Evolutionary conservation across 2,329 filamentous ascomycete species (phyloP), one percentile per base, ranked within the genome.

Genomic region (Grosmannia huntii): DNA sequence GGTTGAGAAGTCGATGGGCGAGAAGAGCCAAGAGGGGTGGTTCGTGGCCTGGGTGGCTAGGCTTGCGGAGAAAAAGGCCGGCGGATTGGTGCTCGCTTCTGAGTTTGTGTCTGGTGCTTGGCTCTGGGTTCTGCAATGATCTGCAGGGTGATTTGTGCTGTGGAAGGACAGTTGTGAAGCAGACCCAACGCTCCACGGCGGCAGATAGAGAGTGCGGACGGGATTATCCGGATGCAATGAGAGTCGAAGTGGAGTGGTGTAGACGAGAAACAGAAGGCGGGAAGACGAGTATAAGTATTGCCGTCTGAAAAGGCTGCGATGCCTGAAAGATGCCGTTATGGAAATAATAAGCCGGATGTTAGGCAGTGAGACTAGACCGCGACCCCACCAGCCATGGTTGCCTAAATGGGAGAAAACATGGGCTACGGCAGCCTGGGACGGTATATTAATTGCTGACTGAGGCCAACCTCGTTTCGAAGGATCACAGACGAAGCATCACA

Each of bases 1-100:
- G 31, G 21, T 19, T 11, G 44, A 59, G 38, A 52, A 60, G 60
- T 60, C 59, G 59, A 57, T 59, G 61, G 57, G 60, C 38, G 38
- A 27, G 28, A 21, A 44, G 4, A 9, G 41, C 41, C 41, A 44
- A n/a, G 41, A 44, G 4, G 41, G 19, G 38, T 44, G 19, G 41
- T n/a, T 44, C 41, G 41, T 44, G 16, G 41, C 16, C 41, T 44
- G 19, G 41, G 19, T 6, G 41, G 7, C 41, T 44, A 9, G 19
- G 38, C 2, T 41, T 14, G 2, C 38, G 12, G 12, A 41, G 16
- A 16, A 6, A 19, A 44, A 19, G 19, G 19, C 41, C 19, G 10
- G 41, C 21, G 6, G 5, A n/a, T 44, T 44, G 41, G 41, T 19
- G 41, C 41, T 44, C 41, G 41, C 19, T 21, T 44, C 41, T n/a